A percentile compares a stretch with the other conserved stretches of the same genome.
phyloP scores from a whole-genome alignment of 2,329 filamentous ascomycete genomes.

The Davidsoniella virescens region DNA sequence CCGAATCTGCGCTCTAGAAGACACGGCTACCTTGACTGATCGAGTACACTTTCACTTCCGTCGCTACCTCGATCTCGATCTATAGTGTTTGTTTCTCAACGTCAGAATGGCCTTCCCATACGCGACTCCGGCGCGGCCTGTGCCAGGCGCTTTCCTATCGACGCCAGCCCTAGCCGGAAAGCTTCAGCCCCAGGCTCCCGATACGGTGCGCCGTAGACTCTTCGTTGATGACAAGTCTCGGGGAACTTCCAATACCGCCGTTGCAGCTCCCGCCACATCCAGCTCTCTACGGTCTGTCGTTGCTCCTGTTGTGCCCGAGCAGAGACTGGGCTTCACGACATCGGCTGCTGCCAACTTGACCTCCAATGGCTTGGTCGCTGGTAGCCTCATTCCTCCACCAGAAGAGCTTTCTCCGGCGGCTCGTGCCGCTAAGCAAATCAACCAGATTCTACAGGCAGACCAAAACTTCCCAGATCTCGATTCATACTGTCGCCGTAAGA shows the following conservation, averaged over 20 bases:
- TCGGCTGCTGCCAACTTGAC: conserved; percentile 6
- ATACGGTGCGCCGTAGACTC: conserved; percentile 35
- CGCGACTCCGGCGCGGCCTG: conserved; percentile 51
- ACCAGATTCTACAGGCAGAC: conserved; percentile 59
- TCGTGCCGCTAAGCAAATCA: conserved; percentile 70
- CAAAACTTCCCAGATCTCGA: conserved; percentile 78
- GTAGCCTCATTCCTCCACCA: conserved; percentile 14
- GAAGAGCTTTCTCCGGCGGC: conserved; percentile 49
- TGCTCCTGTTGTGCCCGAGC: conserved; percentile 16
- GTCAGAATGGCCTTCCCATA: conserved; percentile 35
- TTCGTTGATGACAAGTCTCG: conserved; percentile 23
- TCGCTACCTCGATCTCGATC: not conserved
- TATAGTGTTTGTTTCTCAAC: too few relatives aligned
- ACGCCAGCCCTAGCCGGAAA: conserved; percentile 47
- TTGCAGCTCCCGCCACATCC: not conserved
- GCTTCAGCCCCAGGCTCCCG: conserved; percentile 18
- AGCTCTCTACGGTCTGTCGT: conserved; percentile 1
- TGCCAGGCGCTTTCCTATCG: conserved; percentile 61
- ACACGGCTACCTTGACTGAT: too few relatives aligned
- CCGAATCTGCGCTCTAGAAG: too few relatives aligned
- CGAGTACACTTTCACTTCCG: not conserved
- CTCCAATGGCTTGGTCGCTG: conserved; percentile 7
- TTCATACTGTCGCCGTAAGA: conserved; percentile 73
- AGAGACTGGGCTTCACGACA: conserved; percentile 6
- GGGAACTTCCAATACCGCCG: not conserved